Percentiles rank a stretch among this genome's conserved stretches.
phyloP scores from a whole-genome alignment of 129 eudicot genomes.

The Pulicaria dysenterica region DNA sequence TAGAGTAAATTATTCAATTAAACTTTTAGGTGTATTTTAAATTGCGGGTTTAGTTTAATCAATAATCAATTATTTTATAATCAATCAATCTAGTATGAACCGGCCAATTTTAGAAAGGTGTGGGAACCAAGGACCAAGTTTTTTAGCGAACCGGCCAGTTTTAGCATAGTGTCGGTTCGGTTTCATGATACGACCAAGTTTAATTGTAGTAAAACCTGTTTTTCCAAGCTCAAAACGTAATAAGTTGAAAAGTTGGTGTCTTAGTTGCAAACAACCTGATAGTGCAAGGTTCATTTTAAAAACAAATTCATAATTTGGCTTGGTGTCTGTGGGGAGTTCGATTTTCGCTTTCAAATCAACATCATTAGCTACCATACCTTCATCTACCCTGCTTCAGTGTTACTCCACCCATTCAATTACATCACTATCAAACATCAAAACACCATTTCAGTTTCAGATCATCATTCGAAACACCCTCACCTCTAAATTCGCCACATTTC shows the following conservation, averaged over 20 bases:
- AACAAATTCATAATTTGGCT: background rate
- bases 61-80: too few relatives aligned
- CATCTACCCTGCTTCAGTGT: slow-evolving; percentile 23
- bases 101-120: too few relatives aligned
- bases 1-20: too few relatives aligned
- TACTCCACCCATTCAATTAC: slow-evolving; percentile 29
- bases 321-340: background rate
- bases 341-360: slow-evolving; percentile 22
- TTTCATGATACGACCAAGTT: too few relatives aligned
- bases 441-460: background rate
- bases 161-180: too few relatives aligned
- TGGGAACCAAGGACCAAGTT: too few relatives aligned
- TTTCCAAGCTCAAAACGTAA: background rate
- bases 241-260: background rate
- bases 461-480: background rate
- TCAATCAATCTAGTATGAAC: too few relatives aligned
- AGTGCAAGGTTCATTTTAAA: background rate
- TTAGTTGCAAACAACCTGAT: slow-evolving; percentile 10
- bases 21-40: too few relatives aligned
- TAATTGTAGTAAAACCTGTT: background rate
- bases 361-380: slow-evolving; percentile 26
- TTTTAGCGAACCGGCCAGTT: too few relatives aligned
- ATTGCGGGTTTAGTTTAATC: too few relatives aligned
- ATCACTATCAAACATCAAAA: background rate
- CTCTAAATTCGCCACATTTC: slow-evolving; percentile 28